phyloP scores from a whole-genome alignment of 2,329 filamentous ascomycete species.

The Elsinoe arachidis region DNA sequence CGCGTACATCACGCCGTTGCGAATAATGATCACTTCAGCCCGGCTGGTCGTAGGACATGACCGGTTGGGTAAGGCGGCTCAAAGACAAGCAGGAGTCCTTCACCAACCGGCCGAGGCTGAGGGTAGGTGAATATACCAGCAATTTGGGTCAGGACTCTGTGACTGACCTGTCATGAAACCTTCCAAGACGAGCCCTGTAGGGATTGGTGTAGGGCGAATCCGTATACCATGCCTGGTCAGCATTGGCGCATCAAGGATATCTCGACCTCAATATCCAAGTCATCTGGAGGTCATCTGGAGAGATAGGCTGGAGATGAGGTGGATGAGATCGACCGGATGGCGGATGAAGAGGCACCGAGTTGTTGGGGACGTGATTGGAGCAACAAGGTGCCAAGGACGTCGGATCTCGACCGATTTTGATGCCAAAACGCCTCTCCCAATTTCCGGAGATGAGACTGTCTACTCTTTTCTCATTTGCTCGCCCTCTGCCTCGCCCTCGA shows the following conservation, averaged over 20 bases:
- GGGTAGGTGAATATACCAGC: neutral
- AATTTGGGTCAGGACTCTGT: neutral
- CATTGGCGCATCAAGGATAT: neutral
- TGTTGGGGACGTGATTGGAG: neutral
- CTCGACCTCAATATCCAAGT: neutral
- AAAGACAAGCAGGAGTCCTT: too few relatives aligned
- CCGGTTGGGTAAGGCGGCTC: too few relatives aligned
- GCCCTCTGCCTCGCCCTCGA: neutral
- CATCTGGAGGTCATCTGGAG: neutral
- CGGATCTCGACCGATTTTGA: neutral
- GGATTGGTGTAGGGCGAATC: neutral
- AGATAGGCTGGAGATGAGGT: neutral
- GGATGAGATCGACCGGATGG: neutral
- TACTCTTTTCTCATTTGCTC: neutral
- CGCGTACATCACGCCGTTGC: too few relatives aligned
- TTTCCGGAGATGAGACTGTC: constrained; percentile 10
- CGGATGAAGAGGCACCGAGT: neutral
- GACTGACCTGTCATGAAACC: constrained; percentile 1
- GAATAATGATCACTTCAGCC: too few relatives aligned
- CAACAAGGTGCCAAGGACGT: neutral
- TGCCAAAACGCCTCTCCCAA: constrained; percentile 4
- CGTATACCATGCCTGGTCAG: neutral
- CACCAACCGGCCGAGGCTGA: neutral
- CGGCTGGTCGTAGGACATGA: too few relatives aligned
- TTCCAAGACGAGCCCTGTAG: neutral